Conservation (phyloP, 2,329 filamentous ascomycete genomes). For the Aureobasidium vineae region DNA sequence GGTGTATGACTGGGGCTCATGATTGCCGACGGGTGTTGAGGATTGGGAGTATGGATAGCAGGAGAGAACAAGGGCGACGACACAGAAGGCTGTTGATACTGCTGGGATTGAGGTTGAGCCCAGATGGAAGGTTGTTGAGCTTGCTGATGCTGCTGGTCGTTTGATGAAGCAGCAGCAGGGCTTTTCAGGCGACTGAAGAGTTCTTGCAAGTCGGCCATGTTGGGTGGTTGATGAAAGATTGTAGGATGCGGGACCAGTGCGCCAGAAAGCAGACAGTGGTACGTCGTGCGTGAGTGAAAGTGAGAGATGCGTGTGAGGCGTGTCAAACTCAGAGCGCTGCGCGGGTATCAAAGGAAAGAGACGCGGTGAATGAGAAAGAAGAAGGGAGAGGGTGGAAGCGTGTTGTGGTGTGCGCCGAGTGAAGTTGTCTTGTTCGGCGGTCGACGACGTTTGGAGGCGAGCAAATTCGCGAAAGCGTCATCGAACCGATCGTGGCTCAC, state of each 20-base stretch:
- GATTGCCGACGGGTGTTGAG: constrained; percentile 57
- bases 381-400: neutral
- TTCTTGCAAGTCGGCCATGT: constrained; percentile 47
- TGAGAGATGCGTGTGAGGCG: constrained; percentile 1
- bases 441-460: neutral
- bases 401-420: neutral
- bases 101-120: constrained; percentile 35
- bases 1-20: constrained; percentile 50
- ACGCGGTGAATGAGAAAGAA: constrained; percentile 2
- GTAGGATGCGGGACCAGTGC: neutral
- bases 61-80: constrained; percentile 60
- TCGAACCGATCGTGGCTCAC: neutral
- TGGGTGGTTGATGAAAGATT: constrained; percentile 21
- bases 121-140: no score
- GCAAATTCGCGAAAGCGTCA: neutral
- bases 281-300: constrained; percentile 4
- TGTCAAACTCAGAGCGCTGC: neutral
- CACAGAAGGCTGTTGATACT: constrained; percentile 57
- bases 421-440: neutral
- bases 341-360: neutral
- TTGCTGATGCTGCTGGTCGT: constrained; percentile 22
- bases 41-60: constrained; percentile 53
- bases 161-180: constrained; percentile 20
- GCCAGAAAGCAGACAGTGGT: neutral
- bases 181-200: constrained; percentile 46